Base-by-base conservation (phyloP, 2,329 filamentous ascomycete genomes). In the Triangularia verruculosa region DNA sequence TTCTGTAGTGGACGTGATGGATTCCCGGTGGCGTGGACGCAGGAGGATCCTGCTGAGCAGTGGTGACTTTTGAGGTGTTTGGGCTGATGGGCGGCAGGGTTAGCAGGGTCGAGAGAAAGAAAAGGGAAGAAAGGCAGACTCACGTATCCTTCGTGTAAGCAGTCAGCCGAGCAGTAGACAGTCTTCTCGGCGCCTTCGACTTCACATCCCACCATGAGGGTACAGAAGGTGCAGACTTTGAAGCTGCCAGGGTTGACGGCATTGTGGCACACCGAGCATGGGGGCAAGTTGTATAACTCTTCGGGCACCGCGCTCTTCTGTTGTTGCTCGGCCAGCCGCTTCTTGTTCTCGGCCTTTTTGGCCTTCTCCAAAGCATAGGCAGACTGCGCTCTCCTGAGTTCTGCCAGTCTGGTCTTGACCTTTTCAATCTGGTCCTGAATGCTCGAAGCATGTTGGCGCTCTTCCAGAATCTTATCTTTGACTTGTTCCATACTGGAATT, bases 131-230 rank as follows among this genome's bases (percentile, higher is more conserved):
- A 39, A 28, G 17, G 12, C 24, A 22, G n/a, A 22, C 63, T 65
- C 62, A 69, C 70, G 58, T 68, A 62, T 34, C 67, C 70, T 22
- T 68, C 57, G 12, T 63, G 53, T 53, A 69, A 64, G 59, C 72
- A 74, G 15, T 67, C 59, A n/a, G 51, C n/a, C 4, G 70, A 70
- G 68, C 73, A 74, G 56, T 69, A 74, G 7, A 74, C 70, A 6
- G 69, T 70, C 17, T 66, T 66, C 52, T 66, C 66, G 28, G 59
- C 52, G 24, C 65, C 60, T 39, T 61, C 59, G 22, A 70, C 60
- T 3, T 67, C 68, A 8, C 61, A 52, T 6, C 61, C 66, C 1
- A 67, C 67, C 24, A 73, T 61, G n/a, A 74, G 66, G 27, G 67
- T 64, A 62, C 73, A 74, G 13, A 73, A 39, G 22, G 65, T 64